These are phyloP conservation scores for Candida schatavii DNA, from an alignment of 805 yeast genomes.

Conservation along the genomic window DNA sequence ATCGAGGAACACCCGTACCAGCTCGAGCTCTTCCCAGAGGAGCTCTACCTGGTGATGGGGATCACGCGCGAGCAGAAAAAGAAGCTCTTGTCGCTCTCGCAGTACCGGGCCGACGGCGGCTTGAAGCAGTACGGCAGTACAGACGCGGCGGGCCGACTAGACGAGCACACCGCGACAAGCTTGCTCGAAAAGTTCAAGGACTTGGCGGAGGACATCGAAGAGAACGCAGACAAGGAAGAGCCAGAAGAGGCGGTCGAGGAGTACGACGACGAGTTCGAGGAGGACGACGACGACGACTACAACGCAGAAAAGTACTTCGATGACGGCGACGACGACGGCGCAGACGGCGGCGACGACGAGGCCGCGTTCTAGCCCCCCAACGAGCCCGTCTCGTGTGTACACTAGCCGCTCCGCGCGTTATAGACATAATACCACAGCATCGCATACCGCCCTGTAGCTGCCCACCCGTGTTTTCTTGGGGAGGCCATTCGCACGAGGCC, in stretches of 20 bases:
- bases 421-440: background rate
- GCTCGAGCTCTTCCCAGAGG: constrained; percentile 70
- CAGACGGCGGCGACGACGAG: constrained; percentile 63
- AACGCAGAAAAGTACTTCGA: constrained; percentile 80
- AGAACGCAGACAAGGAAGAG: constrained; percentile 38
- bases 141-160: constrained; percentile 16
- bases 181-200: constrained; percentile 41
- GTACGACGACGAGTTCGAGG: constrained; percentile 67
- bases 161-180: constrained; percentile 34
- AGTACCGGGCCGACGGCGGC: constrained; percentile 38
- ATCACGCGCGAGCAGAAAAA: constrained; percentile 51
- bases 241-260: constrained; percentile 48
- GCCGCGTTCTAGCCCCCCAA: constrained; percentile 55
- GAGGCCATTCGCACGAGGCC: no score
- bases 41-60: constrained; percentile 71
- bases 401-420: background rate
- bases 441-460: no score
- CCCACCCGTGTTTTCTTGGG: no score
- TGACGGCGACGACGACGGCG: constrained; percentile 60
- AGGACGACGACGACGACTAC: constrained; percentile 75
- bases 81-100: constrained; percentile 41
- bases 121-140: constrained; percentile 30
- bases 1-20: constrained; percentile 77
- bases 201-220: constrained; percentile 45
- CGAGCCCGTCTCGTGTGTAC: background rate